Base-by-base conservation (phyloP, 805 yeast species). In the Metschnikowia continentalis region DNA sequence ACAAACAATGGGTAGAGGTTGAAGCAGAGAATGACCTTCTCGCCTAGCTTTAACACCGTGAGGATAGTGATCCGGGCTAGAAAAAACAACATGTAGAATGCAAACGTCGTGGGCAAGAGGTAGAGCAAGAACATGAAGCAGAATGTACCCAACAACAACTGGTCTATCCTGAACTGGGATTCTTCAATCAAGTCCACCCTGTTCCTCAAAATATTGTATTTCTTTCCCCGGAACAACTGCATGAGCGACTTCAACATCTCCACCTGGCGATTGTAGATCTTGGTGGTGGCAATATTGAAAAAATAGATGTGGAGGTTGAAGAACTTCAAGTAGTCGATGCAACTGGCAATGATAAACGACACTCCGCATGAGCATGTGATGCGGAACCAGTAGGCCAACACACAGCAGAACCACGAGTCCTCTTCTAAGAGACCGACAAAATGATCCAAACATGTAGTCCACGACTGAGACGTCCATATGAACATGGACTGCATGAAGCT, bases 1-100 rank as follows among this genome's bases (percentile, higher is more conserved):
- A 90, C 91, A 68, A 94, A 92, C 10, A 92, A 62, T 1, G 99
- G 99, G 62, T 86, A 81, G 63, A 91, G 91, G 62, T 91, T 92
- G 49, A 90, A 65, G 32, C 81, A 64, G 6, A 91, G 81, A 55
- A 89, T 74, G 0, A 74, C 45, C 39, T 84, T 71, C 56, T 89
- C 94, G 20, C 86, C 65, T 1, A 71, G 46, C 17, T 84, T 82
- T 35, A 79, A 70, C 1, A 75, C 47, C 2, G 72, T 49, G 39
- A 88, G 68, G 3, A 81, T 74, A 0, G 75, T 54, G 35, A 90
- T 61, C 49, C 90, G 73, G 4, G 84, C 71, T 0, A 76, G 53
- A 5, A 88, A 86, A 66, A 90, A 92, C 20, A 84, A 79, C 15
- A 83, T 58, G 62, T 94, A 94, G 63, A 91, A 94, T 13, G 94